Conservation (phyloP, 2,329 filamentous ascomycete species). For the Epichloe scottii region DNA sequence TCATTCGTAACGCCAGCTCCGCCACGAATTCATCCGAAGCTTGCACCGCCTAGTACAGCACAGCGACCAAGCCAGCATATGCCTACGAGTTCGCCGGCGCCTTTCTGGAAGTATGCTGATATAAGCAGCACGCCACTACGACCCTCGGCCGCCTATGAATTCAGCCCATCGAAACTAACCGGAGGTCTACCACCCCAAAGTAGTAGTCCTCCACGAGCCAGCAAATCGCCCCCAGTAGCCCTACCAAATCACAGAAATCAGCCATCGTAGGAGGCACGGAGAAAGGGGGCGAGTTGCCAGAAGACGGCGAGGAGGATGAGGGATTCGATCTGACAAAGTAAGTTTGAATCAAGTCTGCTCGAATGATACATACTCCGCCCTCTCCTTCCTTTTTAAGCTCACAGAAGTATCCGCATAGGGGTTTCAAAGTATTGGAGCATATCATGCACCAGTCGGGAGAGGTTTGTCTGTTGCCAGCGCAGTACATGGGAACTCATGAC, state of each 20-base stretch:
- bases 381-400: slow-evolving; percentile 3
- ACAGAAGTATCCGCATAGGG: slow-evolving; percentile 28
- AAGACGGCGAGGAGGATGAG: slow-evolving; percentile 31
- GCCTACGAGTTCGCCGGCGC: slow-evolving; percentile 72
- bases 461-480: slow-evolving; percentile 31
- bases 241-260: slow-evolving; percentile 29
- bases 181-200: slow-evolving; percentile 34
- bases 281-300: slow-evolving; percentile 18
- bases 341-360: slow-evolving; percentile 9
- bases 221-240: slow-evolving; percentile 43
- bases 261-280: slow-evolving; percentile 9
- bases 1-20: slow-evolving; percentile 63
- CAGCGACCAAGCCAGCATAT: slow-evolving; percentile 76
- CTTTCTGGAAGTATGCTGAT: slow-evolving; percentile 81
- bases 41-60: slow-evolving; percentile 69
- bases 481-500: slow-evolving; percentile 22
- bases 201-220: slow-evolving; percentile 42
- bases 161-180: slow-evolving; percentile 43
- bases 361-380: background rate
- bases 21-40: slow-evolving; percentile 56
- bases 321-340: slow-evolving; percentile 49
- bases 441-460: slow-evolving; percentile 42
- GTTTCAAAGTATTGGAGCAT: slow-evolving; percentile 55
- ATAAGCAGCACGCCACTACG: slow-evolving; percentile 59
- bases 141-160: slow-evolving; percentile 35